phyloP scores from a whole-genome alignment of 345 rosid genomes.

The Xanthoceras sorbifolium region DNA sequence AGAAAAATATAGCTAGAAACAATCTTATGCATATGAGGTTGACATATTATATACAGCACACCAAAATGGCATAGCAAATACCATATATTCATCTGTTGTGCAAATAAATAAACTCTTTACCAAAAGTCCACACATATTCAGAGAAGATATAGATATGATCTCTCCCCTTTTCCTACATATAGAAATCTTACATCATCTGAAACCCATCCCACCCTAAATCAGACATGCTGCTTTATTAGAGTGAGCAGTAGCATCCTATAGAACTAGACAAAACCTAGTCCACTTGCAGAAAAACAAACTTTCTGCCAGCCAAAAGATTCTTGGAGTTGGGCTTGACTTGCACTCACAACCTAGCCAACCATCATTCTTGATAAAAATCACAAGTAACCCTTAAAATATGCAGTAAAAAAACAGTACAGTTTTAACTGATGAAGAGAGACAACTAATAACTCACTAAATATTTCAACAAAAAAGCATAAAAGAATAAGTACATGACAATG shows the following conservation, averaged over 20 bases:
- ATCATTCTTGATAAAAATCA: neutral
- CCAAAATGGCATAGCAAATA: neutral
- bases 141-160: neutral
- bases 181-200: neutral
- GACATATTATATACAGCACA: neutral
- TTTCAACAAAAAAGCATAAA: neutral
- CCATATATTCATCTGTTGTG: neutral
- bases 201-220: neutral
- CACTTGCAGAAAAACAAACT: neutral
- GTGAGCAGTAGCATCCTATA: neutral
- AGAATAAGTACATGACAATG: neutral
- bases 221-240: neutral
- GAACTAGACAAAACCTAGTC: neutral
- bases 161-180: neutral
- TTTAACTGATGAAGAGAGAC: neutral
- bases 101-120: neutral
- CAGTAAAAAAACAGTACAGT: neutral
- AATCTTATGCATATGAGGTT: neutral
- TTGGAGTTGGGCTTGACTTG: neutral
- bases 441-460: neutral
- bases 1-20: neutral
- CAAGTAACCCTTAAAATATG: neutral
- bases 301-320: slow-evolving; percentile 4
- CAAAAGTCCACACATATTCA: neutral
- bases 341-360: neutral